These are phyloP conservation scores for Iris pallida DNA, from an alignment of 116 monocot genomes.

Conservation along the genomic window DNA sequence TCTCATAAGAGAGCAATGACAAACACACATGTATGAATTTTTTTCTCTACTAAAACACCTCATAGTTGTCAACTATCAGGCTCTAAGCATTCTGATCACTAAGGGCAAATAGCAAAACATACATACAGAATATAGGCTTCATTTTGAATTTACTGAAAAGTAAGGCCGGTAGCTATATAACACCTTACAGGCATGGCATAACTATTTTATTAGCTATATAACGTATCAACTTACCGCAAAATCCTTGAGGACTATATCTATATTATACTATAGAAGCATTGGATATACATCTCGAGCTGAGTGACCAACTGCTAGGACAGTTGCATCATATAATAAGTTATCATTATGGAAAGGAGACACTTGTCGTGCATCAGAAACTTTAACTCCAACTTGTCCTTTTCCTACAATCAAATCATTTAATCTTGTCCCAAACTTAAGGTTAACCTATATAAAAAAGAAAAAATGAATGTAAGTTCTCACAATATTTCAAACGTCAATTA, in stretches of 20 bases:
- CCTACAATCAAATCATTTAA: constrained; percentile 77
- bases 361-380: constrained; percentile 45
- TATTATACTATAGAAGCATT: constrained; percentile 69
- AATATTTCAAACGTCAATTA: not conserved
- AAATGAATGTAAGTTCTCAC: not conserved
- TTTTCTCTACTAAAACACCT: no score
- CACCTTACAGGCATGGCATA: no score
- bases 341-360: constrained; percentile 27
- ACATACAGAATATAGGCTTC: no score
- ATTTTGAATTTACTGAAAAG: no score
- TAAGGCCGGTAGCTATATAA: no score
- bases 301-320: constrained; percentile 95
- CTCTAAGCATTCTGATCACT: no score
- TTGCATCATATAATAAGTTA: constrained; percentile 61
- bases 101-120: no score
- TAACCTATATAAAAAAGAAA: constrained; percentile 43
- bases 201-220: not conserved
- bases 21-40: no score
- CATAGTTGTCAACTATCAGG: no score
- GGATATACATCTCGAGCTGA: constrained; percentile 91
- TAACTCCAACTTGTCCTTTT: constrained; percentile 63
- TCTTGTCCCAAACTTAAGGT: constrained; percentile 80
- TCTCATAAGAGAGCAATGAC: no score
- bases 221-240: constrained; percentile 69
- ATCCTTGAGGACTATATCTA: constrained; percentile 73